Conservation (phyloP, 129 eudicot genomes). For the Heracleum sosnowskyi region DNA sequence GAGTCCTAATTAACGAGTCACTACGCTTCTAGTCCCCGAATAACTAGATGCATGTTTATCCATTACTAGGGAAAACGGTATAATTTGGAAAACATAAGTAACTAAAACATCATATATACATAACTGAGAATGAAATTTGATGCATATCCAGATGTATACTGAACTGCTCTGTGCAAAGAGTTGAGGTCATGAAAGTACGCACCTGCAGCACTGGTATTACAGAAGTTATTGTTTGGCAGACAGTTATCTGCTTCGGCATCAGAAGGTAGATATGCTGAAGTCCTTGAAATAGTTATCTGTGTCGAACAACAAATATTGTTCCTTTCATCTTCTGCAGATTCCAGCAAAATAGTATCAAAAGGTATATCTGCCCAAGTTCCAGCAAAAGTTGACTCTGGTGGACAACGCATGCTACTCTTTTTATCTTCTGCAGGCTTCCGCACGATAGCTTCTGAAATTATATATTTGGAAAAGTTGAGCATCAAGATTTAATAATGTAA, state of each 20-base stretch:
- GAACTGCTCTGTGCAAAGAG: neutral
- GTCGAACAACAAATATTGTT: slow-evolving; percentile 24
- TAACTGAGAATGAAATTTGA: neutral
- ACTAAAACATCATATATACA: neutral
- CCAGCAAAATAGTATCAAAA: slow-evolving; percentile 20
- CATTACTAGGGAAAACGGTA: neutral
- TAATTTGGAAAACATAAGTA: neutral
- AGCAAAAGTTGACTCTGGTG: slow-evolving; percentile 25
- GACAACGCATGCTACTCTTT: slow-evolving; percentile 14
- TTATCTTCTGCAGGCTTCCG: slow-evolving; percentile 7
- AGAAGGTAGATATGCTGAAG: slow-evolving; percentile 17
- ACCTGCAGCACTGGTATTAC: slow-evolving; percentile 36
- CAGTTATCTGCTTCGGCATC: slow-evolving; percentile 23
- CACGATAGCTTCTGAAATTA: too few relatives aligned
- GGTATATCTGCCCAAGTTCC: slow-evolving; percentile 24
- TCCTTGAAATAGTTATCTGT: slow-evolving; percentile 19
- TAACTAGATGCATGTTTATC: neutral
- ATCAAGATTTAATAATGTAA: too few relatives aligned
- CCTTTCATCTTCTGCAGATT: slow-evolving; percentile 10
- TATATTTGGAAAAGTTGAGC: too few relatives aligned
- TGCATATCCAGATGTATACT: neutral
- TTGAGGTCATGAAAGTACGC: slow-evolving; percentile 3
- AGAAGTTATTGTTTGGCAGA: slow-evolving; percentile 6
- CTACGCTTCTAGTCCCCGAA: neutral
- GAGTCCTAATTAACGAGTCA: neutral